Evolutionary conservation across 2,329 filamentous ascomycete genomes (phyloP).

Genomic region (Stromatinia cepivora): DNA sequence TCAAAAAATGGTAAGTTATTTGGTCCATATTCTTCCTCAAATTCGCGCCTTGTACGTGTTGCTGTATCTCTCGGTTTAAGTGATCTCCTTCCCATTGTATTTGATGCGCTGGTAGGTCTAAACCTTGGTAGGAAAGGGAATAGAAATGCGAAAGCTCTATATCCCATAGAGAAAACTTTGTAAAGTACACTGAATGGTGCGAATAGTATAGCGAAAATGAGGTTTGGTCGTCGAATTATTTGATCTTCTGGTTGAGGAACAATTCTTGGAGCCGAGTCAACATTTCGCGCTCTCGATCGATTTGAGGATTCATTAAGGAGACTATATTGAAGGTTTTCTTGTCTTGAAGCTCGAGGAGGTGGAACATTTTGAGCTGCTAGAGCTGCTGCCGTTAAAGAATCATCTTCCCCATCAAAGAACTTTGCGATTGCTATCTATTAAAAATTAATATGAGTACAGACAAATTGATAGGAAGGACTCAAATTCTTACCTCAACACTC

Average conservation of each 20-base stretch:
- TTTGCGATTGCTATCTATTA: constrained; percentile 87
- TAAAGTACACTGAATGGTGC: constrained; percentile 80
- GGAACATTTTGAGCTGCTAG: constrained; percentile 61
- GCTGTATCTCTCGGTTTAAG: constrained; percentile 86
- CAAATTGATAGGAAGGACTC: background rate
- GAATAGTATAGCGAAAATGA: constrained; percentile 75
- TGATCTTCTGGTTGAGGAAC: constrained; percentile 71
- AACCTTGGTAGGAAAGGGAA: constrained; percentile 76
- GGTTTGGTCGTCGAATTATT: constrained; percentile 61
- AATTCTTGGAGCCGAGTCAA: constrained; percentile 77
- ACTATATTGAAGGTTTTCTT: constrained; percentile 72
- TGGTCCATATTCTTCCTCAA: constrained; percentile 87
- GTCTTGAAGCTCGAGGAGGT: constrained; percentile 62
- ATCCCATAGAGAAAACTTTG: constrained; percentile 65
- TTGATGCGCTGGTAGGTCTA: constrained; percentile 55
- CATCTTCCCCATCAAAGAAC: constrained; percentile 94
- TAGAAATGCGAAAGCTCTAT: constrained; percentile 73
- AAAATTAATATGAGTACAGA: constrained; percentile 21
- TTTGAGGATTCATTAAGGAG: constrained; percentile 42
- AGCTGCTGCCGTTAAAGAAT: constrained; percentile 78
- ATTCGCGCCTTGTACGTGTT: constrained; percentile 84
- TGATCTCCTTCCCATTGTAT: constrained; percentile 69
- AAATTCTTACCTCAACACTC: constrained; percentile 76
- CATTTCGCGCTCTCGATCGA: constrained; percentile 41
- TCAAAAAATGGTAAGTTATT: constrained; percentile 77